Evolutionary conservation across 345 rosid genomes (phyloP).

Genomic region (Corymbia maculata): DNA sequence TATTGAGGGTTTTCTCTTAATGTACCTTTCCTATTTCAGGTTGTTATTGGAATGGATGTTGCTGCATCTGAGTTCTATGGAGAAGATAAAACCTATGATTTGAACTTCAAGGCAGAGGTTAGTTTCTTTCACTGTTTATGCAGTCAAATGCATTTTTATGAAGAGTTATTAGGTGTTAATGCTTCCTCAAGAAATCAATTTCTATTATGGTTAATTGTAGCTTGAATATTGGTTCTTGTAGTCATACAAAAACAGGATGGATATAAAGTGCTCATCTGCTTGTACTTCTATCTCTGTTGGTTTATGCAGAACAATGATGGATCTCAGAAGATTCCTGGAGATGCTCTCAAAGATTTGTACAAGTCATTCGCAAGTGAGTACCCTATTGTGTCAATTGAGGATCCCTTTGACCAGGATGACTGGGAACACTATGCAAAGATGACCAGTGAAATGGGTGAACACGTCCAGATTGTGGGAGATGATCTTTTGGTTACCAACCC

Average conservation of each 20-base stretch:
- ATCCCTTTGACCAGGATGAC: conserved; percentile 98
- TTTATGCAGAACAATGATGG: conserved; percentile 69
- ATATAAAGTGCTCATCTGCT: background rate
- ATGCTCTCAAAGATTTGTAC: conserved; percentile 76
- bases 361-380: conserved; percentile 79
- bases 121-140: background rate
- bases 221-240: background rate
- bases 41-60: conserved; percentile 99
- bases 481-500: conserved; percentile 98
- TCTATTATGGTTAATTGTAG: background rate
- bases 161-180: background rate
- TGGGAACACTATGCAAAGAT: conserved; percentile 83
- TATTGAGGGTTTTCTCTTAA: background rate
- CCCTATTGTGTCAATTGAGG: conserved; percentile 94
- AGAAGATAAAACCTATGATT: conserved; percentile 68
- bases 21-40: conserved; percentile 20
- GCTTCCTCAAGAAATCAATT: background rate
- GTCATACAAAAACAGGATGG: background rate
- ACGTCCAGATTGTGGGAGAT: conserved; percentile 92
- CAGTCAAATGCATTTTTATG: background rate
- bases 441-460: conserved; percentile 65
- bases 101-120: conserved; percentile 87
- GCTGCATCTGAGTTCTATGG: conserved; percentile 96
- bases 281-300: background rate
- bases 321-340: conserved; percentile 81